Base-by-base conservation (phyloP, 768 basidiomycete species). In the Sporobolomyces pararoseus region DNA sequence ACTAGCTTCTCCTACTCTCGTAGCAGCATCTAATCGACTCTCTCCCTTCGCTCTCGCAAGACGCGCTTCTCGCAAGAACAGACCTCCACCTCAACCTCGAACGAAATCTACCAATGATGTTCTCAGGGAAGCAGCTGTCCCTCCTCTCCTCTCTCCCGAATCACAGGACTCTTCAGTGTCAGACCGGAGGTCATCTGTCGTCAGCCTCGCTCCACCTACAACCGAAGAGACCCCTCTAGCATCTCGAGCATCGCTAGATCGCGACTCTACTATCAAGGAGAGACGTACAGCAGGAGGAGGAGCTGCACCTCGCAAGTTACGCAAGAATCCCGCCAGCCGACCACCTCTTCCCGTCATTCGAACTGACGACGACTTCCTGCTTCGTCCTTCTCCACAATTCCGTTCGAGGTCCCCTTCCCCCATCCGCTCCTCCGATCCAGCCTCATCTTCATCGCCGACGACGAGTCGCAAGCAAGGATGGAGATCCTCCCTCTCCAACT, bases 311-410 rank as follows among this genome's bases (percentile, higher is more conserved):
- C 68, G 68, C 51, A 70, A 70, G 39, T 35, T 70, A 10, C 50
- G 58, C n/a, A 42, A 47, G 35, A 10, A 44, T 12, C 23, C 51
- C 13, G 50, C 58, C 17, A 49, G 35, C 10, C 50, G 35, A 37
- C 64, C 64, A 25, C 12, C 42, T 2, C 46, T 61, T 3, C 44
- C 59, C 32, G 59, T 50, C 46, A 35, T 70, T 17, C 50, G 63
- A 4, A 65, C 63, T 14, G 68, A 70, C 35, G 68, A 70, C 51
- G 58, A 65, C 3, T 65, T 29, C 59, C 63, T 70, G 27, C 49
- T 63, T 0, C 63, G 68, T 0, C 68, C 68, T 9, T 49, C 62
- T 19, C 34, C 59, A 6, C 17, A 47, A 34, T 39, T 42, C 51
- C 37, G 35, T 9, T 59, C 55, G 21, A 34, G n/a, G 10, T 31